Base-by-base conservation (phyloP, 2,329 filamentous ascomycete species). In the Monilinia laxa region DNA sequence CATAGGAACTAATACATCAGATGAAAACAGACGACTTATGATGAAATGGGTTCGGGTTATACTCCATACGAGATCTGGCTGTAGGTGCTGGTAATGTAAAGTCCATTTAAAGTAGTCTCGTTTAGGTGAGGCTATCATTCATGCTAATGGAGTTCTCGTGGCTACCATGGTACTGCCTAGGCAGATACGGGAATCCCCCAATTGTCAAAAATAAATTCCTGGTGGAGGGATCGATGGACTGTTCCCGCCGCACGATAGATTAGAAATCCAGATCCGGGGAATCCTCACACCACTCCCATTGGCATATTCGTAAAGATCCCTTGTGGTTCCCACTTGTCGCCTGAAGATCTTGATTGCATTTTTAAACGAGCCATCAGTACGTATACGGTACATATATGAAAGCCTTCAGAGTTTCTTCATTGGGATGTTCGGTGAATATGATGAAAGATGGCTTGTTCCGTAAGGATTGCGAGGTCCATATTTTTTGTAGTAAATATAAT, bases 341-440 rank as follows among this genome's bases (percentile, higher is more conserved):
- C n/a, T 38, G 45, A 14, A 52, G 28, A 35, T 62, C 12, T 20
- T 25, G 16, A n/a, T 60, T 25, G 25, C 7, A 14, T 40, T 10
- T 38, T 14, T 51, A 51, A 12, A 14, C 45, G 58, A 51, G 58
- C 16, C 35, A 35, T 5, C 28, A 6, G 45, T 38, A 35, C 10
- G 28, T 18, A 38, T 25, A 31, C 47, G 38, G 20, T 49, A 49
- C 20, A 25, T 51, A 59, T 18, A 60, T 51, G n/a, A 38, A 60
- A 51, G 45, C n/a, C 45, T 55, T 49, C 20, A 64, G 40, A 47
- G 35, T 18, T 45, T 38, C 56, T 28, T 31, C 23, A 35, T 62
- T 53, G 25, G n/a, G 49, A 31, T 16, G 9, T 62, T 62, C 56
- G 56, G 49, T 65, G 49, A 31, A 53, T 45, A 16, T 42, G 57